A percentile compares a stretch with the other conserved stretches of the same genome.
These are phyloP conservation scores for Elsinoe perseae DNA, from an alignment of 2,329 filamentous ascomycete species.

Conservation along the genomic window DNA sequence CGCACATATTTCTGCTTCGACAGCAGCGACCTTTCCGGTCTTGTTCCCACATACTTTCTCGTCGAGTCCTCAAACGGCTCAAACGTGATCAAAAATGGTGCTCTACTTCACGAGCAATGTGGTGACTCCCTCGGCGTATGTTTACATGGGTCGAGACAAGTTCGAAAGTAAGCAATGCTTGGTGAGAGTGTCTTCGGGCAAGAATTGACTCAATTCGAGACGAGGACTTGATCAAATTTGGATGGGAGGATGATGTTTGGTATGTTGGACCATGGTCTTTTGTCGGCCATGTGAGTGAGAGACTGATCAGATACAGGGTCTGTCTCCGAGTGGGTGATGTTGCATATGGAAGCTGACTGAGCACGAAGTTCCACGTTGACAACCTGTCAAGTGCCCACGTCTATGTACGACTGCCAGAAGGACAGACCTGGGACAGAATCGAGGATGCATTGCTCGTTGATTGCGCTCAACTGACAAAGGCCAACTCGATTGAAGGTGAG, in stretches of 20 bases:
- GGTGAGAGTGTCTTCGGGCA: slow-evolving; percentile 18
- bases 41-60: background rate
- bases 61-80: background rate
- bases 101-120: slow-evolving; percentile 89
- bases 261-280: slow-evolving; percentile 35
- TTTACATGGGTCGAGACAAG: slow-evolving; percentile 99
- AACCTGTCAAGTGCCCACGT: slow-evolving; percentile 96
- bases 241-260: slow-evolving; percentile 95
- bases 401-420: slow-evolving; percentile 76
- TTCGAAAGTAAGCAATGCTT: slow-evolving; percentile 66
- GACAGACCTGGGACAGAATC: slow-evolving; percentile 76
- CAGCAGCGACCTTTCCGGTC: background rate
- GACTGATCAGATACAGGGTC: background rate
- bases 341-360: background rate
- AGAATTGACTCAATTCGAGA: slow-evolving; percentile 49
- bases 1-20: background rate
- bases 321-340: background rate
- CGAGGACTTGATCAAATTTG: slow-evolving; percentile 90
- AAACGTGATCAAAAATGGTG: slow-evolving; percentile 55
- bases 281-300: background rate
- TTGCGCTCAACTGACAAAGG: slow-evolving; percentile 95
- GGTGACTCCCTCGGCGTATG: slow-evolving; percentile 71
- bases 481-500: slow-evolving; percentile 91
- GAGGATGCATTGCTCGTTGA: slow-evolving; percentile 68
- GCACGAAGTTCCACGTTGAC: slow-evolving; percentile 79